phyloP scores from a whole-genome alignment of 2,329 filamentous ascomycete species.

The Beauveria scarabaeidicola region DNA sequence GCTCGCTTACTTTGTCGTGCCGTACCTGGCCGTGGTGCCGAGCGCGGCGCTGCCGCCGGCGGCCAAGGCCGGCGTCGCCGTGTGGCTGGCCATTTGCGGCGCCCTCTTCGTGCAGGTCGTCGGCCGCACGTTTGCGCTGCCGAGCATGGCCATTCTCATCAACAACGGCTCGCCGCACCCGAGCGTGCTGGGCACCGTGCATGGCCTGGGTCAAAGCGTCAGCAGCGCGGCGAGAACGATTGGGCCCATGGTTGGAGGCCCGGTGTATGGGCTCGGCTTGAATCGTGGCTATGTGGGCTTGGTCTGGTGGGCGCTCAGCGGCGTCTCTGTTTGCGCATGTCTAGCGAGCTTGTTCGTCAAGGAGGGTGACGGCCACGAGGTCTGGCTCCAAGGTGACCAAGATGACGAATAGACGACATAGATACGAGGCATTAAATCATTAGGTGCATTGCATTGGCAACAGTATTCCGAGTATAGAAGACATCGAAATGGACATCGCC shows the following conservation, averaged over 20 bases:
- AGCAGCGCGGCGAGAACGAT: constrained; percentile 50
- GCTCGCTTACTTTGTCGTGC: constrained; percentile 58
- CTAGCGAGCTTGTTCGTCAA: constrained; percentile 46
- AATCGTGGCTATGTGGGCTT: constrained; percentile 48
- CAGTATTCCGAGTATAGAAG: not conserved
- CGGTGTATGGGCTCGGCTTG: constrained; percentile 51
- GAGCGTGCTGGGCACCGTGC: constrained; percentile 37
- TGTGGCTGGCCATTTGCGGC: constrained; percentile 57
- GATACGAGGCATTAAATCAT: not conserved
- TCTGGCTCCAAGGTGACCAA: constrained; percentile 54
- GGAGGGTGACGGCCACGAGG: constrained; percentile 57
- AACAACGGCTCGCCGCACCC: constrained; percentile 42
- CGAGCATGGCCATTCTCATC: constrained; percentile 37
- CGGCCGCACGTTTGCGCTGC: constrained; percentile 54
- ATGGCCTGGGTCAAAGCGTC: constrained; percentile 49
- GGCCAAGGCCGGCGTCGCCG: constrained; percentile 41
- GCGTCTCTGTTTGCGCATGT: constrained; percentile 39
- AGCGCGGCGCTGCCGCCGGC: constrained; percentile 41
- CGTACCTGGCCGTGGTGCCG: constrained; percentile 62
- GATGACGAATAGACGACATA: constrained; percentile 23
- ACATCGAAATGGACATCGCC: not conserved
- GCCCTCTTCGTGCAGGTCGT: constrained; percentile 58
- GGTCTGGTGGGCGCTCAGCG: constrained; percentile 48
- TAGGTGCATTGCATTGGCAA: not conserved
- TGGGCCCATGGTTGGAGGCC: constrained; percentile 52